Evolutionary conservation across 345 rosid species (phyloP).

Genomic region (Populus tremula): DNA sequence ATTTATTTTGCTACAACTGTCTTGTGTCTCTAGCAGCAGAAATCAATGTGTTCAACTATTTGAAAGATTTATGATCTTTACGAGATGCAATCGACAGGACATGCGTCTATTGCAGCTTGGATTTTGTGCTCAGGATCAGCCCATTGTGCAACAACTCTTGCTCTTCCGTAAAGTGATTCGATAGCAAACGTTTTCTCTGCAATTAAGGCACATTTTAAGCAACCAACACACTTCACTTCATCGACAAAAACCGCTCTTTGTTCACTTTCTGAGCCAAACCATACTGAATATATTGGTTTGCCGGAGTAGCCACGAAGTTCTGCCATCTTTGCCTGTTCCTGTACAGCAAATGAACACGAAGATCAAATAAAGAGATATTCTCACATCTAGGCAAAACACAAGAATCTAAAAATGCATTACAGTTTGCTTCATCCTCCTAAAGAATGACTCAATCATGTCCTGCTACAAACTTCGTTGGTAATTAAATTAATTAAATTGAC

Average conservation of each 20-base stretch:
- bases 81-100: conserved; percentile 91
- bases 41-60: background rate
- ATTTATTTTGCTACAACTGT: too few relatives aligned
- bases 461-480: too few relatives aligned
- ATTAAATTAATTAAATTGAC: too few relatives aligned
- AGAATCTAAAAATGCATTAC: too few relatives aligned
- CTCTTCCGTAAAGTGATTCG: conserved; percentile 73
- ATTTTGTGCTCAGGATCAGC: conserved; percentile 80
- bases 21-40: background rate
- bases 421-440: too few relatives aligned
- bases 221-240: conserved; percentile 87
- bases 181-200: conserved; percentile 83
- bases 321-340: conserved; percentile 73
- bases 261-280: conserved; percentile 78
- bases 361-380: background rate
- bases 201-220: conserved; percentile 82
- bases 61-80: conserved; percentile 23
- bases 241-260: conserved; percentile 82
- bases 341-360: background rate
- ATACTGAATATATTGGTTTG: conserved; percentile 66
- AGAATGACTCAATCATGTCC: too few relatives aligned
- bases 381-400: too few relatives aligned
- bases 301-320: conserved; percentile 76
- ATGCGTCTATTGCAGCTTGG: conserved; percentile 66
- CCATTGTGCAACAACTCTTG: conserved; percentile 92